Evolutionary conservation across 177 flowering plant genomes (phyloP), one percentile per base, ranked within the genome.

Genomic region (Vitis hybrid): DNA sequence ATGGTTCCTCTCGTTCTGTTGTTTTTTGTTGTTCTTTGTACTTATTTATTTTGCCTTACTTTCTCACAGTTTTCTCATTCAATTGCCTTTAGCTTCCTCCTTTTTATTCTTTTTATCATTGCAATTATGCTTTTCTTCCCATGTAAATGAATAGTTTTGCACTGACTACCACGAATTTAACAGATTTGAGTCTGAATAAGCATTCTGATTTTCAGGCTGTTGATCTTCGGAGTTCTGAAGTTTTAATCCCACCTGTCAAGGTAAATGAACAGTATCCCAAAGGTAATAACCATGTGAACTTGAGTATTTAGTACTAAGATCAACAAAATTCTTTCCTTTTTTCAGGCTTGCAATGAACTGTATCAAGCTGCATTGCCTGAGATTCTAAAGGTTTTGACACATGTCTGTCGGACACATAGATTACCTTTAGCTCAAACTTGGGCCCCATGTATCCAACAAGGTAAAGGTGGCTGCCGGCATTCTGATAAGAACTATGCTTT

Each of bases 201-300:
- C 54, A 54, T 53, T 17, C 62, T 71, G 71, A 14, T 65, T 78
- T 80, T 73, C 89, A 95, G 97, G 91, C 95, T 79, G 95, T 92
- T 82, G 86, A 95, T 79, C 90, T 95, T 47, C 81, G 84, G 75
- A 87, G 94, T 69, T 80, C 94, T 58, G 86, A 83, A 64, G 79
- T 73, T 72, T 70, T 78, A 66, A 77, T 62, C 72, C 56, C 79
- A 58, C 81, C 76, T 62, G 58, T 76, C 9, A 79, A 85, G 97
- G 98, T 91, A 81, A 64, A 56, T 18, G 8, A 4, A 51, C 33
- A 2, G 2, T 18, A 22, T 55, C 57, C 17, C 47, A 56, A 14
- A n/a, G 51, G 11, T 22, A 11, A 2, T 51, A 58, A 17, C 49
- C 49, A 12, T 51, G 11, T 15, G 7, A 50, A 5, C 11, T 47